Base-by-base conservation (phyloP, 352 stramenopile species). In the Pythium brachiatum region DNA sequence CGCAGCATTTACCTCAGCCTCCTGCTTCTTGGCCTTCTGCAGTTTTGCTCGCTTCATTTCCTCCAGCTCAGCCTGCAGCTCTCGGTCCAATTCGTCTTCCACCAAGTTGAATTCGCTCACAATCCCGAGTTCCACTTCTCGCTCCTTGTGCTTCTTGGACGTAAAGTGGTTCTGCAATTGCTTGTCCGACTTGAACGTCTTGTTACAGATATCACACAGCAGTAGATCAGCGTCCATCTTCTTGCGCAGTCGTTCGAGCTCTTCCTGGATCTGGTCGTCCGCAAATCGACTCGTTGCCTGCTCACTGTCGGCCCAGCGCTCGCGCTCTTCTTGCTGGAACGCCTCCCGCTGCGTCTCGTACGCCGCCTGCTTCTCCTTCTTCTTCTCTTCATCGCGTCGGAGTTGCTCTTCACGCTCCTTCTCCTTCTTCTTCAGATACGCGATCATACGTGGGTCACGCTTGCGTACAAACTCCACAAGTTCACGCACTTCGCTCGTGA, bases 401-500 rank as follows among this genome's bases (percentile, higher is more conserved):
- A 78, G 70, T 34, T 70, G 68, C 48, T 79, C 53, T 32, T 76
- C 68, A 21, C 83, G 84, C 20, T 90, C 75, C 51, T 83, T 74
- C 46, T 92, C 78, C 38, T 81, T 86, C 53, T 86, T 73, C 65
- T 90, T 87, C 54, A 83, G 70, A 53, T 88, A 78, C 21, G 75
- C 71, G 15, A 76, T 63, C 60, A 95, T 83, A 29, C 86, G 86
- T 55, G 73, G 79, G 34, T 95, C 86, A 9, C 86, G 83, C 25
- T 88, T 86, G 53, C 68, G 73, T n/a, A 94, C 79, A 68, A 92
- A 95, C 48, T 95, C 84, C 41, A 92, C 84, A 2, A 95, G 77
- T 52, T 91, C 79, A 7, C 86, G 81, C 27, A 95, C 86, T 57
- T 94, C 78, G 25, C 70, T 75, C 13, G 72, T 92, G 64, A 91